A percentile compares a stretch with the other conserved stretches of the same genome.
Evolutionary conservation across 2,329 filamentous ascomycete species (phyloP).

Genomic region (Orbilia quercus): DNA sequence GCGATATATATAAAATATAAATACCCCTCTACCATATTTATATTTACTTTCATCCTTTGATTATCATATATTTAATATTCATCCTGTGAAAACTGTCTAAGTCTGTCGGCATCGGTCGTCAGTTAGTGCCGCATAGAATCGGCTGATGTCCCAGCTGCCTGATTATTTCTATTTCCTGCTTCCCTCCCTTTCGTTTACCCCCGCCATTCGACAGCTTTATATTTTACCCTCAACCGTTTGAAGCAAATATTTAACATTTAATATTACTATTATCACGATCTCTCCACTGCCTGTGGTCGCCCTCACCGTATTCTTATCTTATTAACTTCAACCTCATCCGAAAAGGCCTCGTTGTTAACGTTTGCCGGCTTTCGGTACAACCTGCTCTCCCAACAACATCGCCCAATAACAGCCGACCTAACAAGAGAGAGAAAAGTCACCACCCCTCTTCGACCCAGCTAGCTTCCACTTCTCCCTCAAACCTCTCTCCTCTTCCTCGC

Average conservation of each 20-base stretch:
- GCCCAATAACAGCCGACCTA: conserved; percentile 10
- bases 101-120: too few species aligned
- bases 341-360: conserved; percentile 16
- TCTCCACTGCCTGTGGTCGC: conserved; percentile 48
- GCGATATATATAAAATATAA: conserved; percentile 1
- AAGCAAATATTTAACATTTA: too few species aligned
- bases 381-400: conserved; percentile 3
- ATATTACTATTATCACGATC: background rate
- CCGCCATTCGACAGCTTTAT: too few species aligned
- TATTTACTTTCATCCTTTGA: too few species aligned
- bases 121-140: conserved; percentile 41
- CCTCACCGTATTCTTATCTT: conserved; percentile 42
- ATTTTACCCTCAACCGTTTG: too few species aligned
- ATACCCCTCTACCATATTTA: too few species aligned
- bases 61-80: background rate
- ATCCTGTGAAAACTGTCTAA: too few species aligned
- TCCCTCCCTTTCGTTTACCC: conserved; percentile 50
- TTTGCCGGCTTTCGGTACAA: conserved; percentile 1
- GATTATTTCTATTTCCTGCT: conserved; percentile 31
- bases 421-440: conserved; percentile 9
- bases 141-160: conserved; percentile 22
- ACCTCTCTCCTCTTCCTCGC: conserved; percentile 36
- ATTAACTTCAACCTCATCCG: conserved; percentile 16
- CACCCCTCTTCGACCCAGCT: conserved; percentile 7
- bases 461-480: background rate